phyloP scores from a whole-genome alignment of 169 alveolate genomes.

The Cyclospora cayetanensis region DNA sequence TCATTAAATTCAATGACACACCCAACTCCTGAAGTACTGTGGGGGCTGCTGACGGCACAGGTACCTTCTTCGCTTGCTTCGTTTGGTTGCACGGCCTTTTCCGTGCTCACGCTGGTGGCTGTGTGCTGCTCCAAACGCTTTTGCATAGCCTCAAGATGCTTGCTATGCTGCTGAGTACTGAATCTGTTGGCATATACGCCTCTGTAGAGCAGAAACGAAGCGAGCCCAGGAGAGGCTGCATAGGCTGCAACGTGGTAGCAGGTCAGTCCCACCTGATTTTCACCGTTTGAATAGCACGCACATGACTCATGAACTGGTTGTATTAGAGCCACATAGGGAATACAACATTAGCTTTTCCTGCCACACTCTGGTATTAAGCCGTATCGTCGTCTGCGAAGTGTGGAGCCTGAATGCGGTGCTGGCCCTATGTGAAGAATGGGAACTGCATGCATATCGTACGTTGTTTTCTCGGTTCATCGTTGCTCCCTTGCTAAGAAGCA shows the following conservation, averaged over 20 bases:
- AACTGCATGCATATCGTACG: not conserved
- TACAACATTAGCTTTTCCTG: no score
- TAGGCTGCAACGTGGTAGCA: slow-evolving; percentile 72
- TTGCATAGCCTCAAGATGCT: not conserved
- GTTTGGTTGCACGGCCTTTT: not conserved
- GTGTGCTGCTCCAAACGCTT: not conserved
- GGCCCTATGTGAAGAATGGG: no score
- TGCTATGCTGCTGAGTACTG: slow-evolving; percentile 23
- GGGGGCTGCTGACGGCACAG: no score
- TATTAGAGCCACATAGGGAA: no score
- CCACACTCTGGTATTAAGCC: no score
- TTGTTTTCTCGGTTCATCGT: slow-evolving; percentile 39
- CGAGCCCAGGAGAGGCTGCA: slow-evolving; percentile 65
- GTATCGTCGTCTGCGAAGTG: no score
- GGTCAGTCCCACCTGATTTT: slow-evolving; percentile 66
- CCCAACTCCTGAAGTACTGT: no score
- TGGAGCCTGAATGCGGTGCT: no score
- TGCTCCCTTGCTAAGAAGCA: slow-evolving; percentile 62
- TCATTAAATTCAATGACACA: no score
- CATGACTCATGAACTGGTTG: not conserved
- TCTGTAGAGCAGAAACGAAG: slow-evolving; percentile 52
- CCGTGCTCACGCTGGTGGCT: not conserved
- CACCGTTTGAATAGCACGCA: not conserved
- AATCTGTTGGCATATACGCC: slow-evolving; percentile 72
- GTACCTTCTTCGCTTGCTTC: no score